A percentile compares a stretch with the other conserved stretches of the same genome.
Conservation (phyloP, 371 early-diverging fungal genomes). For the Mucor lusitanicus region DNA sequence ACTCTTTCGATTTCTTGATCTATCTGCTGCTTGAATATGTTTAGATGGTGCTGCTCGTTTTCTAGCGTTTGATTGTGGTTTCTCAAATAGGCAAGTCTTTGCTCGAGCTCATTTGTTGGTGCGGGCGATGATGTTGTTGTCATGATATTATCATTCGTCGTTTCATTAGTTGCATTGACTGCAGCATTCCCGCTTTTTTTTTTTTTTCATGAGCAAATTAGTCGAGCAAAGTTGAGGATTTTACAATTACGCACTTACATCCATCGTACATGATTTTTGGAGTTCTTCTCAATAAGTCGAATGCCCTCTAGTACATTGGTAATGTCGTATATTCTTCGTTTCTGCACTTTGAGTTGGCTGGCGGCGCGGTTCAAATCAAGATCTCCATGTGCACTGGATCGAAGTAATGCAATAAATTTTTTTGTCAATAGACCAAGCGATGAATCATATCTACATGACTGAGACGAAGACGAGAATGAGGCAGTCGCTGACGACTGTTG, state of each 20-base stretch:
- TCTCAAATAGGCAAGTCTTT: conserved; percentile 27
- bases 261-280: conserved; percentile 83
- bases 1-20: conserved; percentile 37
- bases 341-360: conserved; percentile 69
- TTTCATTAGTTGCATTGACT: not conserved
- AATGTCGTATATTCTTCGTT: conserved; percentile 87
- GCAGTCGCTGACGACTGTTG: not conserved
- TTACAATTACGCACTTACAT: conserved; percentile 53
- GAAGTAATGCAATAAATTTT: conserved; percentile 70
- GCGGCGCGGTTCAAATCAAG: conserved; percentile 79
- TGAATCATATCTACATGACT: conserved; percentile 39
- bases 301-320: conserved; percentile 88
- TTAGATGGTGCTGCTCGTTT: conserved; percentile 29
- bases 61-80: conserved; percentile 32
- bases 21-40: conserved; percentile 27
- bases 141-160: not conserved
- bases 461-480: conserved; percentile 1
- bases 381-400: conserved; percentile 63
- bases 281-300: conserved; percentile 74
- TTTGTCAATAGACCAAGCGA: conserved; percentile 79
- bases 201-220: not conserved
- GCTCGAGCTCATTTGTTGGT: conserved; percentile 26
- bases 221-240: not conserved
- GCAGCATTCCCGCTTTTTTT: conserved; percentile 18
- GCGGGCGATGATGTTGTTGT: not conserved